Base-by-base conservation (phyloP, 2,329 filamentous ascomycete species). In the Myriosclerotinia scirpicola region DNA sequence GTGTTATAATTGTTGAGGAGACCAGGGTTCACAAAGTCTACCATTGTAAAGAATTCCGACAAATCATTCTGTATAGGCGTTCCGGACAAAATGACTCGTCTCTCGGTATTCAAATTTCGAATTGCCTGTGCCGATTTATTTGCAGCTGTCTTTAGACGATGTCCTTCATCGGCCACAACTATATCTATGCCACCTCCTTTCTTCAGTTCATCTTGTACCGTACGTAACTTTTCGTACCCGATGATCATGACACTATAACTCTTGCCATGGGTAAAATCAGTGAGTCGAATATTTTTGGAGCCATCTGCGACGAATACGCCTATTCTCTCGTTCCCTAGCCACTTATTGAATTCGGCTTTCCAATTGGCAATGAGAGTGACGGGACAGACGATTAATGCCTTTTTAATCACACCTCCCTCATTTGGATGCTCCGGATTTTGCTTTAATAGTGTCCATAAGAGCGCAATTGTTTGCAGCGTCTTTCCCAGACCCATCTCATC, bases 161-260 rank as follows among this genome's bases (percentile, higher is more conserved):
- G 95, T 0, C 95, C 95, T 79, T 99, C 95, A 73, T 99, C 94
- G 65, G 98, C 96, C 72, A 99, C 93, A 73, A 99, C 97, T 73
- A 97, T 89, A 73, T 91, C 89, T 59, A 92, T 85, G 1, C 85
- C 84, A 65, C 79, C 77, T 8, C 85, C 86, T 72, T 85, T 85
- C 69, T 85, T 84, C 54, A 91, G 77, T 62, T 89, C 86, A 61
- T 87, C 86, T 69, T 89, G 85, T 1, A 91, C 84, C 5, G 81
- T 83, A 58, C 87, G 82, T 40, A 91, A 78, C 76, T 88, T 89
- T 75, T 91, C 89, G 73, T 91, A 91, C 1, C 89, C 89, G 67
- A 91, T 85, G 70, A 91, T 88, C 87, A 91, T 88, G 34, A 91
- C 81, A 71, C 83, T 88, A 74, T 90, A 91, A 34, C 83, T 82